Base-by-base conservation (phyloP, 371 early-diverging fungal genomes). In the Amoeboaphelidium occidentale region DNA sequence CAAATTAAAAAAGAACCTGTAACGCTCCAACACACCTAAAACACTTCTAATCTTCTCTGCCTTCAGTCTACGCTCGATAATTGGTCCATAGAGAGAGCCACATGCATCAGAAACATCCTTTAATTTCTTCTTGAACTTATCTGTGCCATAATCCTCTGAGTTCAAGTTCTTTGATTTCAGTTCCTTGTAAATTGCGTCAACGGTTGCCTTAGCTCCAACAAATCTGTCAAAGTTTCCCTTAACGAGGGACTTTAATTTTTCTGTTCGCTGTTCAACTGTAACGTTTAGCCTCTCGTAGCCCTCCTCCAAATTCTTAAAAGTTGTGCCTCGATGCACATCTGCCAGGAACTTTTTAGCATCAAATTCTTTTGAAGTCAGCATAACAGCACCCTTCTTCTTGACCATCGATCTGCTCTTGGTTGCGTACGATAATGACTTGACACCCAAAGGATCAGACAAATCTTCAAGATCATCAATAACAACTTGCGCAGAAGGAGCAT, bases 151-250 rank as follows among this genome's bases (percentile, higher is more conserved):
- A 21, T 76, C 80, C 27, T 76, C 73, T 41, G 76, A 72, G 46
- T 79, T 81, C 27, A 90, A 61, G 44, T 84, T 78, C 46, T 81
- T 73, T 23, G 69, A 64, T 52, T 78, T 75, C 84, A 90, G 84
- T 53, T 87, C 90, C 2, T 79, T 76, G 58, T 89, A 89, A 17
- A 90, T 75, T 42, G 74, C 75, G 54, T 94, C 96, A 43, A 94
- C 87, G 0, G 88, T 86, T 52, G 74, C 79, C 64, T 90, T 91
- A 20, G 96, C 93, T 45, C 73, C 78, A 12, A 94, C 91, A 59
- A 94, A 94, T 42, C 87, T 79, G 55, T 89, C 87, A 69, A 94
- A 94, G 55, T 92, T 82, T 52, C 76, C 77, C 60, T 89, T 84
- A 25, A 94, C 96, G 17, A 91, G 61, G 10, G 23, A 43, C 23